Evolutionary conservation across 371 early-diverging fungal genomes (phyloP).

Genomic region (Syncephalis plumigaleata): DNA sequence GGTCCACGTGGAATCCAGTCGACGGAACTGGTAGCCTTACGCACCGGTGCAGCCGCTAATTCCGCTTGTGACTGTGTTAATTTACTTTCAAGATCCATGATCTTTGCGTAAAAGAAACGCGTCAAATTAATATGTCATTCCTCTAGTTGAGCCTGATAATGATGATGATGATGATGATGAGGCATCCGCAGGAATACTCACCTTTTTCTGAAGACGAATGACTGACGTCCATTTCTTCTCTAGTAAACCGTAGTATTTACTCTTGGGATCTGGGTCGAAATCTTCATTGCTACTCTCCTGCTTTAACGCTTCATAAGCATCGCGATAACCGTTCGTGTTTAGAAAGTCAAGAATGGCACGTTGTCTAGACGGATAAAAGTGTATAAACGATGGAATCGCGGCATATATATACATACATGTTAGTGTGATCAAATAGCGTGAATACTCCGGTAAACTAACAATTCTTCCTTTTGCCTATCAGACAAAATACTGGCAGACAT

Average conservation of each 20-base stretch:
- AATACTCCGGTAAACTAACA: slow-evolving; percentile 2
- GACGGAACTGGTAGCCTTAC: slow-evolving; percentile 33
- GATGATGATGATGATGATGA: neutral
- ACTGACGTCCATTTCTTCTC: slow-evolving; percentile 93
- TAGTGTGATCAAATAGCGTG: neutral
- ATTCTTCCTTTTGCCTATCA: slow-evolving; percentile 8
- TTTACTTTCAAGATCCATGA: slow-evolving; percentile 77
- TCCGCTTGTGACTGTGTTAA: slow-evolving; percentile 60
- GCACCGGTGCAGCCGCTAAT: slow-evolving; percentile 37
- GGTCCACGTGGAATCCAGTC: slow-evolving; percentile 77
- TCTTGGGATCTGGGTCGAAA: slow-evolving; percentile 52
- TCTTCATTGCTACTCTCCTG: slow-evolving; percentile 55
- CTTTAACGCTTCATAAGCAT: slow-evolving; percentile 45
- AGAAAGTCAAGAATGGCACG: slow-evolving; percentile 67
- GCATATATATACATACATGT: neutral
- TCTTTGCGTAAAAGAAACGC: slow-evolving; percentile 19
- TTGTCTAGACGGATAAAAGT: neutral
- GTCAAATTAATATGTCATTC: neutral
- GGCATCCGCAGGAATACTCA: slow-evolving; percentile 10
- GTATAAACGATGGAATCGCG: too few relatives aligned
- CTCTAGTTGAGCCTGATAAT: neutral
- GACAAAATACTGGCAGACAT: slow-evolving; percentile 2
- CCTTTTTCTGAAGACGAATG: slow-evolving; percentile 80
- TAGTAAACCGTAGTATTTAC: slow-evolving; percentile 64
- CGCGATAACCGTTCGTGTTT: slow-evolving; percentile 43